A percentile compares a stretch with the other conserved stretches of the same genome.
These are phyloP conservation scores for Closterium sp. DNA, from an alignment of 139 green algal genomes.

Conservation along the genomic window DNA sequence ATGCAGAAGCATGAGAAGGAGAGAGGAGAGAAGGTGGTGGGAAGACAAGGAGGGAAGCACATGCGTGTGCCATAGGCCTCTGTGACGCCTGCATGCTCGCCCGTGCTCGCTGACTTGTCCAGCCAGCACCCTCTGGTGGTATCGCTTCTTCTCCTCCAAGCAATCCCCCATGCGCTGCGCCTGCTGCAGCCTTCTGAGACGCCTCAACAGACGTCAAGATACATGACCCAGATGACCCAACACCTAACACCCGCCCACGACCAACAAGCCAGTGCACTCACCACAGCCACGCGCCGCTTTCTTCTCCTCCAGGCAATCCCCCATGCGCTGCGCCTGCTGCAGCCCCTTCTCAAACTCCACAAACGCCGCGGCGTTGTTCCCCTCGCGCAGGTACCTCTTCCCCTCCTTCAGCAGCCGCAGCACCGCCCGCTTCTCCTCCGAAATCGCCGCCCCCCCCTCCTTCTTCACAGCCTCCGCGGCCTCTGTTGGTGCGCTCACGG, in stretches of 20 bases:
- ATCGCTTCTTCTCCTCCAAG: conserved; percentile 50
- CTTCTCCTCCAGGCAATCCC: conserved; percentile 43
- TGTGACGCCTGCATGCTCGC: too few species aligned
- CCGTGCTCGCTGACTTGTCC: too few species aligned
- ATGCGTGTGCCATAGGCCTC: too few species aligned
- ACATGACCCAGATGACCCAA: too few species aligned
- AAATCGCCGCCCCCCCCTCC: background rate
- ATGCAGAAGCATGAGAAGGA: background rate
- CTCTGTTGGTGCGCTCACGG: background rate
- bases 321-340: conserved; percentile 10
- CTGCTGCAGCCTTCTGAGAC: conserved; percentile 25
- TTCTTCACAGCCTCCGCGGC: background rate
- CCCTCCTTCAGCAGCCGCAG: conserved; percentile 35
- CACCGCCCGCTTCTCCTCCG: background rate
- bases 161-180: conserved; percentile 14
- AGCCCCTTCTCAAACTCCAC: conserved; percentile 41
- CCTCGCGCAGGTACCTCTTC: conserved; percentile 31
- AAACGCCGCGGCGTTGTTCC: conserved; percentile 1
- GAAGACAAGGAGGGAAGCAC: too few species aligned
- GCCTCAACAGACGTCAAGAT: too few species aligned
- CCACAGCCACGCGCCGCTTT: conserved; percentile 39
- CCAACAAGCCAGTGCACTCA: background rate
- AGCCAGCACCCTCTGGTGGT: too few species aligned
- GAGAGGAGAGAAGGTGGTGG: background rate
- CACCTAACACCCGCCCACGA: too few species aligned